Percentiles rank a stretch among this genome's conserved stretches.
phyloP scores from a whole-genome alignment of 139 green algal species.

The Deuterostichococcus epilithicus region DNA sequence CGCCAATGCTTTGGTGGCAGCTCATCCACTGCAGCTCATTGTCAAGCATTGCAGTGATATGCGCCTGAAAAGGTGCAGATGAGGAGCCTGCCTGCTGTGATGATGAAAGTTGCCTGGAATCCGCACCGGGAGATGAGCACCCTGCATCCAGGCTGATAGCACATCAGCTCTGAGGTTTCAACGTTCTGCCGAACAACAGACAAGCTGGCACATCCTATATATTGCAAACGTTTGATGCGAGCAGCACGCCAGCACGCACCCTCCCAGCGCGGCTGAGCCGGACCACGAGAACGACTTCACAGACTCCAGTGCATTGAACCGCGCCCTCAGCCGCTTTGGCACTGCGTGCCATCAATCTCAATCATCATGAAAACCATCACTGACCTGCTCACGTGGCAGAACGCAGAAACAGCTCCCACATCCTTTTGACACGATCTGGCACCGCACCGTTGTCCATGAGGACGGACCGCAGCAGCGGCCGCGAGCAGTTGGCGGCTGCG shows the following conservation, averaged over 20 bases:
- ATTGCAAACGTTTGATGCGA: not conserved
- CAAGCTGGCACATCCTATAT: not conserved
- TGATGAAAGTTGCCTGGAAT: slow-evolving; percentile 40
- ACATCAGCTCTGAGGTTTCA: not conserved
- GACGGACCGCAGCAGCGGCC: slow-evolving; percentile 35
- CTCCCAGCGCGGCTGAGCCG: slow-evolving; percentile 36
- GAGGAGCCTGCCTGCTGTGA: no score
- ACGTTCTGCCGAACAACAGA: not conserved
- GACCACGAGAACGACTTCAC: slow-evolving; percentile 42
- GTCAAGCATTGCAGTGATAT: no score
- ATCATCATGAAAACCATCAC: not conserved
- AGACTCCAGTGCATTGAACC: slow-evolving; percentile 41
- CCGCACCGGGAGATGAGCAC: slow-evolving; percentile 31
- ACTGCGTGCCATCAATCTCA: not conserved
- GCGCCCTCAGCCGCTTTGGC: slow-evolving; percentile 10
- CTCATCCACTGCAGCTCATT: no score
- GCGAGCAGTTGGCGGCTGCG: slow-evolving; percentile 32
- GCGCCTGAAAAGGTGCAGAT: no score
- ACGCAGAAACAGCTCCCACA: not conserved
- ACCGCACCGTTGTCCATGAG: slow-evolving; percentile 39
- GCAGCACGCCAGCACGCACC: slow-evolving; percentile 8
- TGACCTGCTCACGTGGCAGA: not conserved
- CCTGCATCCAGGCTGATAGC: slow-evolving; percentile 4
- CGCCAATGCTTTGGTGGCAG: no score
- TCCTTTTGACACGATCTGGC: slow-evolving; percentile 1